A percentile compares a stretch with the other conserved stretches of the same genome.
Evolutionary conservation across 2,329 filamentous ascomycete genomes (phyloP).

Genomic region (Fusarium poae): DNA sequence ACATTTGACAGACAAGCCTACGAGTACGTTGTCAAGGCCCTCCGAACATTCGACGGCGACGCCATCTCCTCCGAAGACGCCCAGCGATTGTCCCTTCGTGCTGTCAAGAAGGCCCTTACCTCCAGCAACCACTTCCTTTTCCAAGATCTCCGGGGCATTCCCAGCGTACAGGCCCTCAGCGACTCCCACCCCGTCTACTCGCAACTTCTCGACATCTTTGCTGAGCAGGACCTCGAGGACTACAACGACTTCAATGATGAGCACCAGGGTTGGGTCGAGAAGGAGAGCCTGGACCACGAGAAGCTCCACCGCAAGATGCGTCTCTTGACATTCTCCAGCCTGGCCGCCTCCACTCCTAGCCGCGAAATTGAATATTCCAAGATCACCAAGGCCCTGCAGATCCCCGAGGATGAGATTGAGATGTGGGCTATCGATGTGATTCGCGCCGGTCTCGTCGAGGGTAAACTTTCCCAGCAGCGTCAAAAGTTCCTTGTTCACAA

Average conservation of each 20-base stretch:
- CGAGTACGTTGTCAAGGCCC: conserved; percentile 74
- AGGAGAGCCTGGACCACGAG: conserved; percentile 77
- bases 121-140: conserved; percentile 74
- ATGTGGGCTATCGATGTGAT: conserved; percentile 99
- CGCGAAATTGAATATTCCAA: conserved; percentile 89
- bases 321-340: conserved; percentile 89
- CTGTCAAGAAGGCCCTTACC: conserved; percentile 66
- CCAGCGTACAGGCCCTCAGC: conserved; percentile 86
- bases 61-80: conserved; percentile 71
- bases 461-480: conserved; percentile 93
- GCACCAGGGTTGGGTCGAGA: conserved; percentile 86
- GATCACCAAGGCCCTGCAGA: conserved; percentile 87
- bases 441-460: conserved; percentile 93
- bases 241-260: conserved; percentile 96
- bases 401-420: conserved; percentile 87
- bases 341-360: conserved; percentile 85
- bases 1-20: conserved; percentile 67
- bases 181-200: conserved; percentile 87
- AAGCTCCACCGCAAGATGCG: conserved; percentile 95
- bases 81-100: conserved; percentile 70
- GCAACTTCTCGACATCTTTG: conserved; percentile 95
- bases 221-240: conserved; percentile 92
- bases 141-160: conserved; percentile 83
- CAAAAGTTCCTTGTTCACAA: conserved; percentile 95
- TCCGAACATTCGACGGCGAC: conserved; percentile 70